Evolutionary conservation across 2,329 filamentous ascomycete species (phyloP), one percentile per base, ranked within the genome.

Genomic region (Paecilomyces formosus): DNA sequence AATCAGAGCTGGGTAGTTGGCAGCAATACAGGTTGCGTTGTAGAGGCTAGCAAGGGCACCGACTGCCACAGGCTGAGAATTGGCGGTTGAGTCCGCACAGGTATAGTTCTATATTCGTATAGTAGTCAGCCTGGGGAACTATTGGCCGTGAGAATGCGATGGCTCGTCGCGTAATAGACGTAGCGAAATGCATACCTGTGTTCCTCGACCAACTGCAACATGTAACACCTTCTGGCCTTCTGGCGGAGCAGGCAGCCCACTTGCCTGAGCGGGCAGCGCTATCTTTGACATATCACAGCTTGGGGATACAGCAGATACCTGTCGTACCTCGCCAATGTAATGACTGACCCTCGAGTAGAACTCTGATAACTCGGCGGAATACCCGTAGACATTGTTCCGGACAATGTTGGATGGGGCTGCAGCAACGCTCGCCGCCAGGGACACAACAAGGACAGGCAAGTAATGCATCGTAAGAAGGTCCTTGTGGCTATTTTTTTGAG

Each of bases 21-120:
- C 81, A 6, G 88, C 88, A 33, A 93, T 74, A 76, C 93, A 97
- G 65, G 86, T 89, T 60, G 87, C 89, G 76, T 97, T 92, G 85
- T 89, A 97, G 66, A 97, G 89, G 1, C 85, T 87, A 57, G 93
- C 93, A 0, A 90, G 70, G 57, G 93, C 93, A 62, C 93, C 93
- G 55, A 80, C 74, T 18, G 86, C 80, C 9, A 78, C 79, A 13
- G 93, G 92, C 0, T 76, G 76, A 0, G 85, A 82, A 3, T 82
- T 82, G 1, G 83, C 70, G 65, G 88, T 83, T 62, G 75, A 75
- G 57, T 81, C 77, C 59, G 83, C 79, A 80, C 93, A 97, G 55
- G 90, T 95, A 80, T 97, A 97, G 82, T 97, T 97, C 78, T 97
- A 87, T 45, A 18, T 7, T 18, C 39, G 9, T 21, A 50, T 35